Evolutionary conservation across 805 yeast species (phyloP).

Genomic region (Monosporozyma unispora): DNA sequence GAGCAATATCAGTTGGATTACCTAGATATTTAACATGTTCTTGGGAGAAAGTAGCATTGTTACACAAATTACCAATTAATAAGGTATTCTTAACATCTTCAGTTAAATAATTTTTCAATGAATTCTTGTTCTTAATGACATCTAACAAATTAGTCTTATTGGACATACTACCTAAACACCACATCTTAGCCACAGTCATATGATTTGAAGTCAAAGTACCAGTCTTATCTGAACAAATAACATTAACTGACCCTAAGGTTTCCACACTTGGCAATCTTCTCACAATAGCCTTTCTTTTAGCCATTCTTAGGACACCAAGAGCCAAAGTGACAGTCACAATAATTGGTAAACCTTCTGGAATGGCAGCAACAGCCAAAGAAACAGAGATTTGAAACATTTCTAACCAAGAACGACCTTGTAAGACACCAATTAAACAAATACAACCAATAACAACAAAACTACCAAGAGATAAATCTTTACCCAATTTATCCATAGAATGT

Average conservation of each 20-base stretch:
- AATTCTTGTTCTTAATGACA: slow-evolving; percentile 40
- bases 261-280: slow-evolving; percentile 91
- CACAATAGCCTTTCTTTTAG: slow-evolving; percentile 86
- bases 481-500: slow-evolving; percentile 88
- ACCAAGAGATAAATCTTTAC: slow-evolving; percentile 77
- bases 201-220: slow-evolving; percentile 86
- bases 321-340: slow-evolving; percentile 97
- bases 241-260: slow-evolving; percentile 89
- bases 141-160: slow-evolving; percentile 30
- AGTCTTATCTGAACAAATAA: slow-evolving; percentile 86
- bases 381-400: slow-evolving; percentile 98
- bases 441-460: slow-evolving; percentile 83
- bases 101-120: slow-evolving; percentile 38
- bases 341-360: slow-evolving; percentile 97
- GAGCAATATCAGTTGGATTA: slow-evolving; percentile 91
- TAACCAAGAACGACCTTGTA: slow-evolving; percentile 91
- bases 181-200: slow-evolving; percentile 77
- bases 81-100: slow-evolving; percentile 47
- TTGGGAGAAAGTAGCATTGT: slow-evolving; percentile 59
- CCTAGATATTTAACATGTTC: slow-evolving; percentile 72
- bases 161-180: slow-evolving; percentile 58
- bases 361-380: slow-evolving; percentile 96
- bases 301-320: slow-evolving; percentile 93
- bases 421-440: slow-evolving; percentile 82
- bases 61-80: slow-evolving; percentile 65